Evolutionary conservation across 2,329 filamentous ascomycete species (phyloP).

Genomic region (Aplosporella prunicola): DNA sequence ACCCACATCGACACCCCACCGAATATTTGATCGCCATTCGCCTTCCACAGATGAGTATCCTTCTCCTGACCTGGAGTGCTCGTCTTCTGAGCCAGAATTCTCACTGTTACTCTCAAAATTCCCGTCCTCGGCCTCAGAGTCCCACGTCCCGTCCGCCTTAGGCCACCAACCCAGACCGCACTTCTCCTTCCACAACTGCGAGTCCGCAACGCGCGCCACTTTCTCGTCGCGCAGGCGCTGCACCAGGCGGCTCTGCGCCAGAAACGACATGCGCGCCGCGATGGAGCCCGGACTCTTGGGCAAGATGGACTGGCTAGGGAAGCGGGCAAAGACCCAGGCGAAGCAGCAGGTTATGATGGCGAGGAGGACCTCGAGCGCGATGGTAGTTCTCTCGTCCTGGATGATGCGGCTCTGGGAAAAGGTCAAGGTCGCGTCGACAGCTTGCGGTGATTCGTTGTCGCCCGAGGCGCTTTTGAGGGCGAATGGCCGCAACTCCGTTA

Average conservation of each 20-base stretch:
- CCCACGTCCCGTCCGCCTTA: neutral
- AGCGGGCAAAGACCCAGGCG: neutral
- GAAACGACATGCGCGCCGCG: neutral
- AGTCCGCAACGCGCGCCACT: neutral
- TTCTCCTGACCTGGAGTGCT: neutral
- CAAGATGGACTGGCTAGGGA: neutral
- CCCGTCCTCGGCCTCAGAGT: neutral
- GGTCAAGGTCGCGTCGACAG: neutral
- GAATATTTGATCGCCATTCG: neutral
- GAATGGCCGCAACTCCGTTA: slow-evolving; percentile 5
- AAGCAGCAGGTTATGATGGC: neutral
- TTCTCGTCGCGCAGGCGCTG: neutral
- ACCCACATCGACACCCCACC: slow-evolving; percentile 9
- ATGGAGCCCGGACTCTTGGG: slow-evolving; percentile 5
- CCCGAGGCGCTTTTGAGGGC: neutral
- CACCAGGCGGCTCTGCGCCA: slow-evolving; percentile 1
- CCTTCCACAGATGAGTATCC: no score
- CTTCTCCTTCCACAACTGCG: neutral
- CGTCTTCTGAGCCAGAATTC: neutral
- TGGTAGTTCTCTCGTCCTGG: neutral
- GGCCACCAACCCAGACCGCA: slow-evolving; percentile 6
- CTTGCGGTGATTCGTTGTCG: neutral
- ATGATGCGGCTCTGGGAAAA: neutral
- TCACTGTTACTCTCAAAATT: neutral
- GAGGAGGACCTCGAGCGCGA: neutral